Percentiles rank a stretch among this genome's conserved stretches.
Conservation (phyloP, 2,329 filamentous ascomycete genomes). For the Penicillium sp. region DNA sequence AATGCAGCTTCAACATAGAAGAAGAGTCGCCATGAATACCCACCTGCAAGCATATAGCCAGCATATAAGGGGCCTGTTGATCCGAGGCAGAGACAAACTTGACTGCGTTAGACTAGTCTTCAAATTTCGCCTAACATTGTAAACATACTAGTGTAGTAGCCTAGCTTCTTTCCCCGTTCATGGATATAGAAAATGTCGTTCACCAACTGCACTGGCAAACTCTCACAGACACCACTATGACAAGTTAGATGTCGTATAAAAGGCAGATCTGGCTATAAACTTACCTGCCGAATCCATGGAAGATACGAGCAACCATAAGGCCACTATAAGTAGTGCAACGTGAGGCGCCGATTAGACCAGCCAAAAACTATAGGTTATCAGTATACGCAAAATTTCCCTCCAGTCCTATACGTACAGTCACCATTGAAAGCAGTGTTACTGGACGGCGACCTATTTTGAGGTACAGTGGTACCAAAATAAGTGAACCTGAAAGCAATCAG, state of each 20-base stretch:
- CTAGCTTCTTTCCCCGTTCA: constrained; percentile 52
- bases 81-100: constrained; percentile 57
- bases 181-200: constrained; percentile 52
- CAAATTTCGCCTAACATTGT: neutral
- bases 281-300: constrained; percentile 43
- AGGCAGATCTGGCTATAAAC: neutral
- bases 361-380: constrained; percentile 34
- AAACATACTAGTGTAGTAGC: constrained; percentile 56
- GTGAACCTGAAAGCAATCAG: constrained; percentile 37
- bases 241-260: too few species aligned
- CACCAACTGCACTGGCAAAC: constrained; percentile 48
- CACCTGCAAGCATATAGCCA: constrained; percentile 60
- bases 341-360: constrained; percentile 45
- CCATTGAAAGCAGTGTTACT: constrained; percentile 44
- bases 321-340: constrained; percentile 41
- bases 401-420: constrained; percentile 26
- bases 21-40: constrained; percentile 60
- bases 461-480: constrained; percentile 59
- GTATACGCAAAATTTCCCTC: neutral
- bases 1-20: constrained; percentile 63
- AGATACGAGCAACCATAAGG: constrained; percentile 45
- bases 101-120: constrained; percentile 2
- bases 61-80: constrained; percentile 58
- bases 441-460: constrained; percentile 52
- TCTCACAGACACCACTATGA: constrained; percentile 45